phyloP scores from a whole-genome alignment of 1,139 yeast genomes.

The Saccharomyces hybrid region DNA sequence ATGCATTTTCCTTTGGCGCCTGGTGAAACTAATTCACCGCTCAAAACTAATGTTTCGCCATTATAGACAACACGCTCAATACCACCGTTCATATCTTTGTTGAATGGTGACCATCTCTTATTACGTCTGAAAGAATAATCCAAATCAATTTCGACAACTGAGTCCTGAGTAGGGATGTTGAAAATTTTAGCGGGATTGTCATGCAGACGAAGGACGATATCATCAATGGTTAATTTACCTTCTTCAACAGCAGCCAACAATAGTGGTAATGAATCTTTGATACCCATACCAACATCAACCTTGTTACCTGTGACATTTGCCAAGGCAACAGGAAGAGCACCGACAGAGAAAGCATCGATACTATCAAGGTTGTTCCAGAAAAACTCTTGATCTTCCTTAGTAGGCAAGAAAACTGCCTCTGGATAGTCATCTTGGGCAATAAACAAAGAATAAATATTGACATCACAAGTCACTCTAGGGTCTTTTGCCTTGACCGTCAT shows the following conservation, averaged over 20 bases:
- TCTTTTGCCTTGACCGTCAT: conserved; percentile 80
- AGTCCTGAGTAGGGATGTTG: conserved; percentile 72
- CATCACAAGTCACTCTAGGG: conserved; percentile 84
- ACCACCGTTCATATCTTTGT: conserved; percentile 57
- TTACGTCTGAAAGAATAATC: conserved; percentile 48
- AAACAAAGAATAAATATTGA: conserved; percentile 72
- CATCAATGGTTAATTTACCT: conserved; percentile 63
- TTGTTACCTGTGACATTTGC: conserved; percentile 58
- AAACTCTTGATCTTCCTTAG: conserved; percentile 70
- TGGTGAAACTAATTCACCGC: conserved; percentile 58
- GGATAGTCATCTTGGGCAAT: conserved; percentile 67
- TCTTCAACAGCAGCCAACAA: conserved; percentile 73
- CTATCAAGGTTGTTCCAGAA: conserved; percentile 70
- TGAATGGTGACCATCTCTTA: conserved; percentile 48
- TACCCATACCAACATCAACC: conserved; percentile 65
- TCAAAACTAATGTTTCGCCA: conserved; percentile 74
- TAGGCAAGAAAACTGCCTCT: conserved; percentile 65
- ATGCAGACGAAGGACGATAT: conserved; percentile 67
- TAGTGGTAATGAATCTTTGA: conserved; percentile 74
- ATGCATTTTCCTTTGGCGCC: conserved; percentile 50
- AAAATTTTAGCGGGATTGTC: conserved; percentile 78
- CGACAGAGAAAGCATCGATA: conserved; percentile 85
- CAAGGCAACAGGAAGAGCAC: conserved; percentile 66
- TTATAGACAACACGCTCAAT: conserved; percentile 82
- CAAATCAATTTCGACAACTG: conserved; percentile 72